These are phyloP conservation scores for Pleurotus cornucopiae DNA, from an alignment of 768 basidiomycete genomes.

Conservation along the genomic window DNA sequence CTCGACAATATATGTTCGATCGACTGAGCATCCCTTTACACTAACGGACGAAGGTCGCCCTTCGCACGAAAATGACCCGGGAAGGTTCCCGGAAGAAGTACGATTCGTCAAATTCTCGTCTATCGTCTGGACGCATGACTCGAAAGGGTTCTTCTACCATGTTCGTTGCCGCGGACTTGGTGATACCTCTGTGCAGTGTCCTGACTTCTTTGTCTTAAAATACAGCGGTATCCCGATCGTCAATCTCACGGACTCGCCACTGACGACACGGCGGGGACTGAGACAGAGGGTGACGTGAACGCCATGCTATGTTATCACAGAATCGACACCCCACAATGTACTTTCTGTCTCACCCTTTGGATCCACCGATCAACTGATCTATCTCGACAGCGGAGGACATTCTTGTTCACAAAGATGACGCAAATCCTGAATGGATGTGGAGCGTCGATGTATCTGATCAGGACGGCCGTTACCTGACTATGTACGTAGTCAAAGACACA, in stretches of 20 bases:
- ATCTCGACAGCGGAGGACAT: slow-evolving; percentile 58
- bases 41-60: slow-evolving; percentile 27
- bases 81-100: slow-evolving; percentile 59
- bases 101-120: slow-evolving; percentile 75
- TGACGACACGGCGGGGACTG: slow-evolving; percentile 51
- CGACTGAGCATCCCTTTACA: slow-evolving; percentile 55
- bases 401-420: slow-evolving; percentile 58
- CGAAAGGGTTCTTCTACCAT: slow-evolving; percentile 85
- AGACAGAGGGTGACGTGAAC: slow-evolving; percentile 58
- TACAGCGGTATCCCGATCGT: slow-evolving; percentile 54
- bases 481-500: slow-evolving; percentile 56
- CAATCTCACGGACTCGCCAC: slow-evolving; percentile 27
- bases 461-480: slow-evolving; percentile 60
- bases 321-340: slow-evolving; percentile 68
- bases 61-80: slow-evolving; percentile 38
- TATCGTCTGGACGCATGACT: slow-evolving; percentile 73
- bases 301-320: slow-evolving; percentile 77
- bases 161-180: slow-evolving; percentile 23
- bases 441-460: slow-evolving; percentile 45
- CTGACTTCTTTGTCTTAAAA: not conserved
- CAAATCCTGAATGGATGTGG: slow-evolving; percentile 67
- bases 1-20: slow-evolving; percentile 63
- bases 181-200: slow-evolving; percentile 9
- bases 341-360: slow-evolving; percentile 13
- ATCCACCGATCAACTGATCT: not conserved